Evolutionary conservation across 2,329 filamentous ascomycete species (phyloP), one percentile per base, ranked within the genome.

Genomic region (Aspergillus sp.): DNA sequence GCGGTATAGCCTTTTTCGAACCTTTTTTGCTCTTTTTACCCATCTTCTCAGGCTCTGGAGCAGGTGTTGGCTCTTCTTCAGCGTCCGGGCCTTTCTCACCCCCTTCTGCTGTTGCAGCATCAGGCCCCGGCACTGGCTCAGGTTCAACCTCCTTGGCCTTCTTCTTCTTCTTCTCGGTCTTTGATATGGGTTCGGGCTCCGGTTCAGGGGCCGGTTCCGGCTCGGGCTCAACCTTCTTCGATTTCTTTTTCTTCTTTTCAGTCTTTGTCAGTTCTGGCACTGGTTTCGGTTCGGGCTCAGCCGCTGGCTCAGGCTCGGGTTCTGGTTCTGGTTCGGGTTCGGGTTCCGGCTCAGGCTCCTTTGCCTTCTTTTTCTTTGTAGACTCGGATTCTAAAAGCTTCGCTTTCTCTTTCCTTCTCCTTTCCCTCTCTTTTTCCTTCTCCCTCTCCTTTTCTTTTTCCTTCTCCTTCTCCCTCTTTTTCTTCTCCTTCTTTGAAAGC

Each of bases 11-110:
- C 33, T 47, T 62, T 50, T 60, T 63, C 11, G 54, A 52, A 30
- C 44, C 66, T 56, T 70, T 74, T 61, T 75, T 77, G 45, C 70
- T 71, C 66, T 70, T 75, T 55, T 65, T 70, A n/a, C 63, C 66
- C 58, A 60, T 53, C 65, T 75, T 64, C 48, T 68, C 61, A 27
- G 70, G 65, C 19, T 65, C 57, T 9, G 62, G 61, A n/a, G 58
- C 61, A 12, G 62, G 57, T 30, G 63, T 62, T 73, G 76, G 64
- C 41, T 65, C 59, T 45, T 58, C 57, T 44, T 65, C 63, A 39
- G 61, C 56, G 33, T 64, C 65, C 27, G 58, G 56, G 8, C 61
- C 57, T 27, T 56, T 58, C 7, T 61, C 61, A 3, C 62, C 56
- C 11, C 57, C 59, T 48, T 42, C 48, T 17, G 61, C 49, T 22